Base-by-base conservation (phyloP, 768 basidiomycete genomes). In the Mycena venus region DNA sequence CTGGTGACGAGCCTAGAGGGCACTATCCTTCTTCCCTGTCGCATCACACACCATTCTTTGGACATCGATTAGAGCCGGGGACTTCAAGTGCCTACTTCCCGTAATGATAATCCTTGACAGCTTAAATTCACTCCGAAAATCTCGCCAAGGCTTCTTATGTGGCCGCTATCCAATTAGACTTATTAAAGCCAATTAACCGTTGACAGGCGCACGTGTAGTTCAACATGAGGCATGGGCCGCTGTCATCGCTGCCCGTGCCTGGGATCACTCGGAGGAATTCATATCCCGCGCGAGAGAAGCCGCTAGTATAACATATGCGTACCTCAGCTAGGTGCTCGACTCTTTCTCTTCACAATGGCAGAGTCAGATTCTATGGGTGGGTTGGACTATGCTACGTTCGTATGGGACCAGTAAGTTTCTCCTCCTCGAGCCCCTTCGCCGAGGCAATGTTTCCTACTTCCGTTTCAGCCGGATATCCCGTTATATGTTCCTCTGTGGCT, bases 401-500 rank as follows among this genome's bases (percentile, higher is more conserved):
- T 29, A 55, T 55, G 53, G 53, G 53, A 55, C 53, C 53, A 55
- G 53, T 55, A 31, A 55, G 53, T 55, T 55, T 31, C 49, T 51
- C 49, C 11, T 55, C 53, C 29, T 55, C 10, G 29, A 55, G 53
- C 53, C 53, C 53, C 53, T 32, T 55, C 53, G 29, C 14, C 53
- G 53, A 55, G 53, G 17, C 53, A 32, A 55, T 55, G 53, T 55
- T 55, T 55, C 53, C 14, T 55, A 55, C 53, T 55, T 55, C 29
- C 53, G 29, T 55, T 31, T 55, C 53, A 55, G 53, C 53, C 53
- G 53, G 53, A 55, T 55, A 55, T 31, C 53, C 53, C 53, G 53
- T 55, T 55, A 55, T 55, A 31, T 55, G 53, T 55, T 55, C 53
- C 53, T 55, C 53, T 55, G 53, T 55, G 53, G 53, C 53, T 55